Conservation (phyloP, 2,329 filamentous ascomycete genomes). For the Meredithiella fracta region DNA sequence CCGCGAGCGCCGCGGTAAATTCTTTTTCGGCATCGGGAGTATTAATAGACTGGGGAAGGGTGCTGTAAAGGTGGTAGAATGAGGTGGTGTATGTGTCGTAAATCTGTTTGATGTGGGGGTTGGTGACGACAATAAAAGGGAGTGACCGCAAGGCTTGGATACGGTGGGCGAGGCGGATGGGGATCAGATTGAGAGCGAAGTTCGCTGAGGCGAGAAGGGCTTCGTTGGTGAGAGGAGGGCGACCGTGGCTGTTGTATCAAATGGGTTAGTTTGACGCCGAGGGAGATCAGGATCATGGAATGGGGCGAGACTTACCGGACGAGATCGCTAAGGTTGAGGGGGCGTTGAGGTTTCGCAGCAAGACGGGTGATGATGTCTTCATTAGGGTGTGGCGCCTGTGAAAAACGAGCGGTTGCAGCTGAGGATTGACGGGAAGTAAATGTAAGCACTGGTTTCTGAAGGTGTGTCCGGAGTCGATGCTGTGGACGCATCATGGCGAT, state of each 20-base stretch:
- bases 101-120: conserved; percentile 83
- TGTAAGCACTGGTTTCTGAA: neutral
- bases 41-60: conserved; percentile 16
- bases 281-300: neutral
- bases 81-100: conserved; percentile 95
- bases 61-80: conserved; percentile 41
- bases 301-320: conserved; percentile 48
- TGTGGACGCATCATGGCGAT: neutral
- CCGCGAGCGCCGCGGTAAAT: conserved; percentile 84
- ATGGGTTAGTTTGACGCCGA: neutral
- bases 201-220: conserved; percentile 82
- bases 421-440: neutral
- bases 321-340: conserved; percentile 71
- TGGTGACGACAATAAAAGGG: conserved; percentile 96
- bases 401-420: too few species aligned
- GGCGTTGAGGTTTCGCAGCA: conserved; percentile 61
- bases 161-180: conserved; percentile 79
- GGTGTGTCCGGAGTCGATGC: neutral
- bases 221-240: conserved; percentile 64
- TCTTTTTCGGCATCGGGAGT: conserved; percentile 51
- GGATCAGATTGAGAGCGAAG: conserved; percentile 84
- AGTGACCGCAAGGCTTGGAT: conserved; percentile 87
- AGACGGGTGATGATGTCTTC: conserved; percentile 67
- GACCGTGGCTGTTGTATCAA: conserved; percentile 42
- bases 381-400: conserved; percentile 25